Evolutionary conservation across 2,329 filamentous ascomycete genomes (phyloP), one percentile per base, ranked within the genome.

Genomic region (Dactylonectria estremocensis): DNA sequence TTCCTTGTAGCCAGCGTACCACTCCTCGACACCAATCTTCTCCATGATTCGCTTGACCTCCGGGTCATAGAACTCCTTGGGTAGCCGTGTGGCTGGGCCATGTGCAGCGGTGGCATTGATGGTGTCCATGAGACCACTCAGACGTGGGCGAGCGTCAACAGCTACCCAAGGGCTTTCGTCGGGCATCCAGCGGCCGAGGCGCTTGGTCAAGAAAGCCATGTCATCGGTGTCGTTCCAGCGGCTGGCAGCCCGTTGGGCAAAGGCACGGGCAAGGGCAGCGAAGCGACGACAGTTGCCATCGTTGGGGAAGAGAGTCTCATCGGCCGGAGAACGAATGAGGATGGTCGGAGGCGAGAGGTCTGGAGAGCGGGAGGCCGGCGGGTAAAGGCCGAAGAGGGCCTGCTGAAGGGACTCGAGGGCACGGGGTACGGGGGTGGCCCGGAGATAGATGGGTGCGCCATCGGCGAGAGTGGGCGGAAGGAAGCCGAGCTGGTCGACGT

Each of bases 121-220:
- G 0, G 94, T 96, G 82, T 99, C 96, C 92, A 97, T 94, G 75
- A 99, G 92, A 60, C 96, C 96, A 6, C 91, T 95, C 13, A 98
- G 85, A 50, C 95, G 88, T 0, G 96, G 96, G 67, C 92, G 91
- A 1, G 91, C 91, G 80, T 98, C 95, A 9, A 98, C 93, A 28
- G 92, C 93, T 9, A 98, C 91, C 45, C 87, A 86, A 11, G 88
- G 88, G 33, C 85, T 87, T 40, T 87, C 86, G 8, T 90, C 86
- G 0, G 94, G 94, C 93, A 98, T 97, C 90, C 92, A 97, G 79
- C 93, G 94, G 40, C 92, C 90, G 61, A 95, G 90, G 66, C 93
- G 82, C 67, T 88, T 91, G 74, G 92, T 95, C 24, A 98, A 83
- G 78, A 97, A 95, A 35, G 88, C 87, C 91, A 98, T 95, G 66